These are phyloP conservation scores for Fusarium sp. DNA, from an alignment of 2,329 filamentous ascomycete genomes.

Conservation along the genomic window DNA sequence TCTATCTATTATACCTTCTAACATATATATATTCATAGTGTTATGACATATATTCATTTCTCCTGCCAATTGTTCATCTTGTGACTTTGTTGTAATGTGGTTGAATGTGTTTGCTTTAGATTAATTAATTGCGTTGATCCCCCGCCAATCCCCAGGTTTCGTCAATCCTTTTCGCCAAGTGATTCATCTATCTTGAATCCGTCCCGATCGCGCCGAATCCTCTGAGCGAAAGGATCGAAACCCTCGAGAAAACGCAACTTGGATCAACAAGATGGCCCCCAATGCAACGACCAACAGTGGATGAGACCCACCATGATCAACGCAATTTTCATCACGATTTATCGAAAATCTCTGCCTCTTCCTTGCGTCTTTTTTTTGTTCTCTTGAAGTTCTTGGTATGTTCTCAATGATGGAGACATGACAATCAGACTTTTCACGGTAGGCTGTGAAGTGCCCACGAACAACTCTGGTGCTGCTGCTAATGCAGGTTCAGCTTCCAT, in stretches of 20 bases:
- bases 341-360: conserved; percentile 16
- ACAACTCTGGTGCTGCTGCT: conserved; percentile 6
- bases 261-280: background rate
- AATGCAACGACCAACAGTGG: background rate
- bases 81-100: background rate
- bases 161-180: background rate
- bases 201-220: background rate
- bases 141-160: background rate
- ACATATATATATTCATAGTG: conserved; percentile 31
- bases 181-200: background rate
- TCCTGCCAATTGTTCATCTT: background rate
- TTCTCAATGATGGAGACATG: conserved; percentile 22
- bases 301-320: background rate
- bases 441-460: conserved; percentile 36
- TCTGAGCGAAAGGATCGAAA: background rate
- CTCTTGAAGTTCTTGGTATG: background rate
- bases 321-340: background rate
- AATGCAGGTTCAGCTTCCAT: conserved; percentile 31
- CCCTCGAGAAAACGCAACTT: background rate
- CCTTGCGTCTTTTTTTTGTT: conserved; percentile 26
- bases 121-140: background rate
- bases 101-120: background rate
- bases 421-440: conserved; percentile 14
- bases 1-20: conserved; percentile 28
- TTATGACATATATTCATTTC: conserved; percentile 40